phyloP scores from a whole-genome alignment of 805 yeast genomes.

The Metschnikowia corniflorae region DNA sequence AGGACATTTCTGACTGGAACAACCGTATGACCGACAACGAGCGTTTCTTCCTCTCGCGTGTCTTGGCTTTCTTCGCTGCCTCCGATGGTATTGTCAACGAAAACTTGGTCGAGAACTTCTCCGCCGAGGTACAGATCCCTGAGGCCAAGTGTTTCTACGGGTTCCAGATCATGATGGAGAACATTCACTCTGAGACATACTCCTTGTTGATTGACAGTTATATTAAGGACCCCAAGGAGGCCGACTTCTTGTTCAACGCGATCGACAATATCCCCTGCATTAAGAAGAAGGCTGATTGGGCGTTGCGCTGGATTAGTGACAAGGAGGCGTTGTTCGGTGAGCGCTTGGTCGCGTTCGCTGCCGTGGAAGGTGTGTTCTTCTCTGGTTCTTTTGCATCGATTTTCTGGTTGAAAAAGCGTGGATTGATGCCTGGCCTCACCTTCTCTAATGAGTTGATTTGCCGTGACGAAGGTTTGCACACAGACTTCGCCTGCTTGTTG shows the following conservation, averaged over 20 bases:
- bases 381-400: conserved; percentile 98
- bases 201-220: conserved; percentile 92
- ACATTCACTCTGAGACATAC: conserved; percentile 96
- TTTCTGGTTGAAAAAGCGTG: conserved; percentile 98
- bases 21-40: conserved; percentile 84
- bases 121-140: conserved; percentile 94
- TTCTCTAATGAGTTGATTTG: conserved; percentile 96
- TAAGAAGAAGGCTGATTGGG: conserved; percentile 98
- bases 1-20: conserved; percentile 92
- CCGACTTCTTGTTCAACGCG: conserved; percentile 88
- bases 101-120: conserved; percentile 93
- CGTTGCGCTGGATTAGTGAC: conserved; percentile 93
- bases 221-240: conserved; percentile 93
- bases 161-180: conserved; percentile 99
- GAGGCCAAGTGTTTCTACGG: conserved; percentile 99
- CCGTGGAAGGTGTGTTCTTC: conserved; percentile 98
- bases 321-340: conserved; percentile 87
- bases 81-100: conserved; percentile 98
- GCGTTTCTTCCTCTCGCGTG: conserved; percentile 87
- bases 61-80: conserved; percentile 96
- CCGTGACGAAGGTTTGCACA: conserved; percentile 98
- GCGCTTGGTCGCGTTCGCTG: conserved; percentile 96
- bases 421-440: conserved; percentile 97
- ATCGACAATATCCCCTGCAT: conserved; percentile 95
- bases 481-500: conserved; percentile 95